Base-by-base conservation (phyloP, 2,329 filamentous ascomycete genomes). In the Pseudomassariella vexata region DNA sequence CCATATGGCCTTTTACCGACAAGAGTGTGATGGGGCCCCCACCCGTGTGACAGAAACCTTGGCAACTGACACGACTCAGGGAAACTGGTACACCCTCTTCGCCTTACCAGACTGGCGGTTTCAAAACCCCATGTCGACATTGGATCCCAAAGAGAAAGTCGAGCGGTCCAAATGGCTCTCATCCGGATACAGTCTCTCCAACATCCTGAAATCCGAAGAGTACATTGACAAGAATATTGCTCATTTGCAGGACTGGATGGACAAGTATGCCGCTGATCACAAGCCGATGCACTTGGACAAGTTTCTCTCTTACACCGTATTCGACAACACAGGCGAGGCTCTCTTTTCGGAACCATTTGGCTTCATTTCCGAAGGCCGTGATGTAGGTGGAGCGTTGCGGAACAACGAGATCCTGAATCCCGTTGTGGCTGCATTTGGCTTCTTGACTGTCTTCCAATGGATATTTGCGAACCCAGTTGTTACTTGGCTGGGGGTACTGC, bases 261-360 rank as follows among this genome's bases (percentile, higher is more conserved):
- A 32, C 18, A 6, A 19, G 9, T 34, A 30, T 20, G 29, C 35
- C 10, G 20, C 11, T 4, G 28, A 25, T 5, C 18, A 21, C 4
- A 6, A 28, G 5, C 25, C 33, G 5, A 40, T 42, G 35, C 18
- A 36, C 8, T 26, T 42, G 15, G 40, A 24, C 23, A 30, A 29
- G 6, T 38, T 32, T 30, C 25, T 38, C 24, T 32, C 30, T 8
- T 40, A 36, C 25, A 47, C 42, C 24, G 44, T 47, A 5, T 50
- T 51, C 26, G 48, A 54, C 36, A 39, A 47, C n/a, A 35, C 48
- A 6, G 49, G 49, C 6, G 48, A 53, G 28, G 39, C 51, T 9
- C 40, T 46, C 9, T 53, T 49, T 27, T 45, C 41, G 2, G 45
- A 42, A 28, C 35, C 39, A 15, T 46, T 55, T 24, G 49, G 50